A percentile compares a stretch with the other conserved stretches of the same genome.
These are phyloP conservation scores for Pleurotus tuber-regium DNA, from an alignment of 768 basidiomycete genomes.

Conservation along the genomic window DNA sequence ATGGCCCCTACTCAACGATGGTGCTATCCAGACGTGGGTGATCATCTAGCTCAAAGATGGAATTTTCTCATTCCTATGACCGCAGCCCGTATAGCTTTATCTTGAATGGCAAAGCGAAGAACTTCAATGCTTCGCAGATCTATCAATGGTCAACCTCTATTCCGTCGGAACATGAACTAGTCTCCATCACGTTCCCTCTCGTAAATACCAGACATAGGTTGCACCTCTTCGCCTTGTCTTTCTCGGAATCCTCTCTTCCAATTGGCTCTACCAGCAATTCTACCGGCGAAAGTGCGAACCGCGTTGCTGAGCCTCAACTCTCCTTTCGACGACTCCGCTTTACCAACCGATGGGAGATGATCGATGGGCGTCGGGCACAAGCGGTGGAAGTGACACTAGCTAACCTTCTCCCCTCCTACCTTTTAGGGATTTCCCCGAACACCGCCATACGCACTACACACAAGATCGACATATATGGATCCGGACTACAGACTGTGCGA, in stretches of 20 bases:
- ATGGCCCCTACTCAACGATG: constrained; percentile 37
- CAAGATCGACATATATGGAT: constrained; percentile 33
- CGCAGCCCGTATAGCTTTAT: constrained; percentile 49
- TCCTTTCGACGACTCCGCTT: constrained; percentile 42
- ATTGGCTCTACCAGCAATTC: neutral
- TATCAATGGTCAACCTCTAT: constrained; percentile 44
- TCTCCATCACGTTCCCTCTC: constrained; percentile 43
- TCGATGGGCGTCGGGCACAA: constrained; percentile 37
- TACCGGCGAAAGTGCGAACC: neutral
- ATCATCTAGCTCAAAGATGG: too few species aligned
- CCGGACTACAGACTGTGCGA: constrained; percentile 38
- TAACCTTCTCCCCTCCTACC: constrained; percentile 41
- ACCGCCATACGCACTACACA: constrained; percentile 32
- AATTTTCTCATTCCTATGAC: neutral
- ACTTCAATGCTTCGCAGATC: constrained; percentile 42
- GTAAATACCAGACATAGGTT: constrained; percentile 29
- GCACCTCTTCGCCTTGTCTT: constrained; percentile 44
- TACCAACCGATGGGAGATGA: constrained; percentile 43
- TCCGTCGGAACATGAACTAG: constrained; percentile 35
- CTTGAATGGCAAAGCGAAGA: constrained; percentile 27
- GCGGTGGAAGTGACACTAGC: constrained; percentile 50
- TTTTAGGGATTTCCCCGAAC: constrained; percentile 16
- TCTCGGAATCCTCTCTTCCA: constrained; percentile 28
- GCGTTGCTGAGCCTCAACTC: constrained; percentile 25
- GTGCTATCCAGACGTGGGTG: constrained; percentile 41